Base-by-base conservation (phyloP, 345 rosid species). In the Eucalyptus sp. region DNA sequence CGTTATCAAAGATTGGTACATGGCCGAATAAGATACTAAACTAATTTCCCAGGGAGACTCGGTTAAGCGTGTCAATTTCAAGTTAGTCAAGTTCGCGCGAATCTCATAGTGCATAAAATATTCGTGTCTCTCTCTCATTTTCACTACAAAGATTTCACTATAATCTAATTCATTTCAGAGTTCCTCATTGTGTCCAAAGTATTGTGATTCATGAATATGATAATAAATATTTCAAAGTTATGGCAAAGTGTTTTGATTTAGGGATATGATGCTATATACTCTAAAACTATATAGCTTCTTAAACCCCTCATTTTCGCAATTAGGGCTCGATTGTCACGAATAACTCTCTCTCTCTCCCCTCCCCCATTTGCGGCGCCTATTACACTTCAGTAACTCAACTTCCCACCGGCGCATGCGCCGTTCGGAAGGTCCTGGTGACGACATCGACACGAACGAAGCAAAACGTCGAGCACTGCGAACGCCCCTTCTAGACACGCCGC, bases 171-270 rank as follows among this genome's bases (percentile, higher is more conserved):
- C 0, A 62, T 62, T 0, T 62, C 5, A 29, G 1, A 13, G 37
- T 29, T 12, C 29, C 3, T 12, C 33, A 2, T 27, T 6, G 0
- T 6, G 31, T 60, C 15, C 0, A 27, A 13, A 27, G 4, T 62
- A 3, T 62, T 1, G 6, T 15, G 41, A 64, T 64, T n/a, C n/a
- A 64, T 14, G 33, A 62, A 29, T 6, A 62, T 62, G 10, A 33
- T 0, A 4, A 14, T 0, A n/a, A 17, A 64, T 64, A 64, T n/a
- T n/a, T 14, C 33, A 64, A 15, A 64, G 31, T 3, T n/a, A 7
- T n/a, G 16, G 11, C 13, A 13, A 60, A 60, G 68, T 27, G n/a
- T 11, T 60, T 60, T 7, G 8, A 62, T 27, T 62, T 13, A 14
- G 37, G 76, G 13, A 29, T n/a, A 7, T 14, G 76, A 64, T n/a